Base-by-base conservation (phyloP, 1,139 yeast species). In the Hyphopichia khmerensis region DNA sequence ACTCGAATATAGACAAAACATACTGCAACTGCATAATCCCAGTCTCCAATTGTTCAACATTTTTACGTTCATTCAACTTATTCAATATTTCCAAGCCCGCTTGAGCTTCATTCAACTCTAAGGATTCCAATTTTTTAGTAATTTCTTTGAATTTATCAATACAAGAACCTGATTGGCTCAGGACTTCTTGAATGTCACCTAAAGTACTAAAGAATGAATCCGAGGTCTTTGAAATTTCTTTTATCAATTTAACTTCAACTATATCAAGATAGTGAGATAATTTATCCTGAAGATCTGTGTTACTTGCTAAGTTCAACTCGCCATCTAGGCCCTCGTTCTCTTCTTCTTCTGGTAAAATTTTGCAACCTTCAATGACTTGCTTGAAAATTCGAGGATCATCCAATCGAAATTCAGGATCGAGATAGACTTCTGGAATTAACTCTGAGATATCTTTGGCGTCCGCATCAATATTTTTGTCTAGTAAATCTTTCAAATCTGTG, bases 311-410 rank as follows among this genome's bases (percentile, higher is more conserved):
- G 46, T 43, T 23, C 39, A 41, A 14, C 8, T 38, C 38, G 7
- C 15, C 32, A 45, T 41, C 18, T 39, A 41, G 11, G 2, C 35
- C 39, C 3, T 21, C 38, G 23, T 46, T 32, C 68, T 50, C 31
- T 26, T 48, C 52, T 15, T 50, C 56, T 36, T 56, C 59, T 2
- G 66, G 58, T 5, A 72, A 48, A 21, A 79, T 65, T 13, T 72
- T 67, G 3, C 78, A 60, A 39, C 76, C 73, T 42, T 80, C 87
- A 30, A 87, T 75, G 2, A 91, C 96, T 44, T 79, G 71, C 47
- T 82, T 82, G 62, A 93, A 93, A 1, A 84, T 75, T 44, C 96
- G 72, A 3, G 97, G 97, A 58, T 95, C 90, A 56, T 93, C 97
- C 33, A 93, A 71, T 49, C 89, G 75, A 63, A 93, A 93, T 40